A percentile compares a stretch with the other conserved stretches of the same genome.
Evolutionary conservation across 495 filamentous ascomycete species (phyloP).

Genomic region (Penicillium ucsense): DNA sequence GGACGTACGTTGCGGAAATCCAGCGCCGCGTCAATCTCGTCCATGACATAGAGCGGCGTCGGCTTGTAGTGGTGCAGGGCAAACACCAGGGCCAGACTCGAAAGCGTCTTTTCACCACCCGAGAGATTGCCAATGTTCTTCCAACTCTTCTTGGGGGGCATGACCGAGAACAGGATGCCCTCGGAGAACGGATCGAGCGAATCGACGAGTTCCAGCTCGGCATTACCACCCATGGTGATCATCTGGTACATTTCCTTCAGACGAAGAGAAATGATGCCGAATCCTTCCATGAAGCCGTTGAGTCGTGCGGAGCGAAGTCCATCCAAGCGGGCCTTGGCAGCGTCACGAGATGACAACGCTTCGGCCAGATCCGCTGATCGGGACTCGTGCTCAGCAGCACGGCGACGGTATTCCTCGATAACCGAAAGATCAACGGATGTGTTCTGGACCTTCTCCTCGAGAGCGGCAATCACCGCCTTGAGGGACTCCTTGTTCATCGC

Average conservation of each 20-base stretch:
- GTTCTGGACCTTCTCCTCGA: conserved; percentile 90
- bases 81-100: conserved; percentile 89
- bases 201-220: conserved; percentile 93
- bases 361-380: conserved; percentile 70
- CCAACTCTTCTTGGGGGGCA: conserved; percentile 99
- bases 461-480: conserved; percentile 75
- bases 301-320: conserved; percentile 80
- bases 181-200: conserved; percentile 93
- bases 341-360: conserved; percentile 67
- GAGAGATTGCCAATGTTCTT: conserved; percentile 95
- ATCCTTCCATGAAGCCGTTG: conserved; percentile 98
- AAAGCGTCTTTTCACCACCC: conserved; percentile 95
- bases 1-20: conserved; percentile 90
- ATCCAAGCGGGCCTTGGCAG: conserved; percentile 81
- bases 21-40: conserved; percentile 96
- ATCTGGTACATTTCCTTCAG: conserved; percentile 99
- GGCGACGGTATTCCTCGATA: conserved; percentile 83
- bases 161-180: conserved; percentile 92
- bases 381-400: conserved; percentile 75
- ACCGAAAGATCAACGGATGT: conserved; percentile 83
- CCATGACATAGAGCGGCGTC: conserved; percentile 97
- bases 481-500: conserved; percentile 84
- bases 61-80: conserved; percentile 97
- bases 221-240: conserved; percentile 99
- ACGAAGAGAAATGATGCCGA: conserved; percentile 85